Percentiles rank a stretch among this genome's conserved stretches.
phyloP scores from a whole-genome alignment of 2,329 filamentous ascomycete species.

The Sclerotinia trifoliorum region DNA sequence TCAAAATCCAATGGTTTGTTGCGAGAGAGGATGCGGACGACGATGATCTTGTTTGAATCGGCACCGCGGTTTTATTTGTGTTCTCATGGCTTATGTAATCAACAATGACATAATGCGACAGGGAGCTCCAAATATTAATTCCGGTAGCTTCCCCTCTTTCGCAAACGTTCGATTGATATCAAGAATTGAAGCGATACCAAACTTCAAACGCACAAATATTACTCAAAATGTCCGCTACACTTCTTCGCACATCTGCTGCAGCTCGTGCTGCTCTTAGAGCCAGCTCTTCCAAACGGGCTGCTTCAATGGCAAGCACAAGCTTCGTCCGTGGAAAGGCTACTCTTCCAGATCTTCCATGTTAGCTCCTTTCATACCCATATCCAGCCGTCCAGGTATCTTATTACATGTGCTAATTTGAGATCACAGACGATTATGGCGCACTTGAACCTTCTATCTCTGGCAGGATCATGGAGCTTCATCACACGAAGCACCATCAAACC shows the following conservation, averaged over 20 bases:
- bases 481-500: slow-evolving; percentile 91
- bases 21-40: not conserved
- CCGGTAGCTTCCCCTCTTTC: slow-evolving; percentile 6
- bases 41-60: not conserved
- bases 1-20: not conserved
- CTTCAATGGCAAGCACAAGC: slow-evolving; percentile 67
- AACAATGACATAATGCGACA: slow-evolving; percentile 17
- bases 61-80: not conserved
- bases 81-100: slow-evolving; percentile 12
- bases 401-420: slow-evolving; percentile 9
- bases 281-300: slow-evolving; percentile 60
- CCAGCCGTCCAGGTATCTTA: not conserved
- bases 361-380: slow-evolving; percentile 32
- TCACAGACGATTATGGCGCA: slow-evolving; percentile 87
- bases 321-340: slow-evolving; percentile 88
- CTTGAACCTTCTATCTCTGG: slow-evolving; percentile 82
- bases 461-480: slow-evolving; percentile 95
- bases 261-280: slow-evolving; percentile 70
- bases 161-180: slow-evolving; percentile 16
- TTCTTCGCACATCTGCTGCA: slow-evolving; percentile 69
- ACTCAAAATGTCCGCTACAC: slow-evolving; percentile 66
- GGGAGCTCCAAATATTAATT: slow-evolving; percentile 18
- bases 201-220: slow-evolving; percentile 21
- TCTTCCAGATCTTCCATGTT: slow-evolving; percentile 83
- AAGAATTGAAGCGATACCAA: slow-evolving; percentile 24